Evolutionary conservation across 2,329 filamentous ascomycete genomes (phyloP).

Genomic region (Stachybotrys elegans): DNA sequence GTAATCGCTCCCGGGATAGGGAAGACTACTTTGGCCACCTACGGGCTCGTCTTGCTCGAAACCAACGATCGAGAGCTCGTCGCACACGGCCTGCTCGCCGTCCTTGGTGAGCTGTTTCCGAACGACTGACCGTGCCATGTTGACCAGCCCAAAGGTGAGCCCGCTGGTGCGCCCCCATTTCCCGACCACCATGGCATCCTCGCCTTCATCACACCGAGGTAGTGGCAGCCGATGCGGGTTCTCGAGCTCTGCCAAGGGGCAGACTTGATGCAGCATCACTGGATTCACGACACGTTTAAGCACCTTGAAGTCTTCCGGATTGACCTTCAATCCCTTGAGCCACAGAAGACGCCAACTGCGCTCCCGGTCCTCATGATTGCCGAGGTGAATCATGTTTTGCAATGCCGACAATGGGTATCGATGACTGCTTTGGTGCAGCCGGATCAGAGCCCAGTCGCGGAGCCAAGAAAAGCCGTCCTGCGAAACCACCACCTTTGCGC

Average conservation of each 20-base stretch:
- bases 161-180: background rate
- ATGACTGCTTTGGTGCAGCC: too few species aligned
- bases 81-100: background rate
- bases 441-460: too few species aligned
- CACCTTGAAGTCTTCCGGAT: background rate
- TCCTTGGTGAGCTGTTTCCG: background rate
- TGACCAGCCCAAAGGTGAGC: background rate
- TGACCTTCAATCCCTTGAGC: background rate
- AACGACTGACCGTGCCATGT: background rate
- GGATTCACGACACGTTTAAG: background rate
- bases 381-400: too few species aligned
- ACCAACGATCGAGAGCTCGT: background rate
- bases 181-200: background rate
- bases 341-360: background rate
- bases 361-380: background rate
- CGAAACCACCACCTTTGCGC: too few species aligned
- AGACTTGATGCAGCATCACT: background rate
- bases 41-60: too few species aligned
- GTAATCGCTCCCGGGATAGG: too few species aligned
- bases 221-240: background rate
- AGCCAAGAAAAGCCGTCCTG: too few species aligned
- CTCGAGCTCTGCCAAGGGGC: background rate
- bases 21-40: too few species aligned
- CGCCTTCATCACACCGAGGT: too few species aligned
- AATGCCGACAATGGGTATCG: too few species aligned